A percentile compares a stretch with the other conserved stretches of the same genome.
These are phyloP conservation scores for Hyparrhenia diplandra DNA, from an alignment of 176 grass and related monocot species.

Conservation along the genomic window DNA sequence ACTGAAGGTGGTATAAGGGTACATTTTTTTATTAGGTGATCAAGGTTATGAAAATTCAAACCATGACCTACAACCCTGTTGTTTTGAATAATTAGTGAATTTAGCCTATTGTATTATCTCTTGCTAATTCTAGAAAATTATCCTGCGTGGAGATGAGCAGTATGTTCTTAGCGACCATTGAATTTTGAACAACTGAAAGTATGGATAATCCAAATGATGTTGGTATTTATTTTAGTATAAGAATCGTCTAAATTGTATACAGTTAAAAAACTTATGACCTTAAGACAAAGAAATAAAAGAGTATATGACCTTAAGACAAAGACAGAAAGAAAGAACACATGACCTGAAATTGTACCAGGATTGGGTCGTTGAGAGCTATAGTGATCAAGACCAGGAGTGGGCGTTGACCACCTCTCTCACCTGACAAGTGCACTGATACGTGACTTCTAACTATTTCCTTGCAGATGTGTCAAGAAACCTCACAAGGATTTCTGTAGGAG, in stretches of 20 bases:
- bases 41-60: neutral
- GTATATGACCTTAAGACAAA: neutral
- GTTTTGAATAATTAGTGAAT: neutral
- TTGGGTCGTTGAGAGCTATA: neutral
- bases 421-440: neutral
- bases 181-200: no score
- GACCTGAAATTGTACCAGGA: neutral
- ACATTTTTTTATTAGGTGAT: neutral
- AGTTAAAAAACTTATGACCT: neutral
- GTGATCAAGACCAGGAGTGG: neutral
- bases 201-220: no score
- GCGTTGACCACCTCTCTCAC: neutral
- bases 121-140: neutral
- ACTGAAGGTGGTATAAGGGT: neutral
- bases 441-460: constrained; percentile 22
- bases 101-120: neutral
- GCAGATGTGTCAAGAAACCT: neutral
- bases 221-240: neutral
- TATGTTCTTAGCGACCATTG: no score
- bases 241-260: neutral
- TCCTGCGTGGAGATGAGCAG: no score
- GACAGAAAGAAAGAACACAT: neutral
- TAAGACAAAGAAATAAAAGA: neutral
- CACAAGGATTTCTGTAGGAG: no score
- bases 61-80: neutral